Evolutionary conservation across 2,329 filamentous ascomycete genomes (phyloP).

Genomic region (Zasmidium angulare): DNA sequence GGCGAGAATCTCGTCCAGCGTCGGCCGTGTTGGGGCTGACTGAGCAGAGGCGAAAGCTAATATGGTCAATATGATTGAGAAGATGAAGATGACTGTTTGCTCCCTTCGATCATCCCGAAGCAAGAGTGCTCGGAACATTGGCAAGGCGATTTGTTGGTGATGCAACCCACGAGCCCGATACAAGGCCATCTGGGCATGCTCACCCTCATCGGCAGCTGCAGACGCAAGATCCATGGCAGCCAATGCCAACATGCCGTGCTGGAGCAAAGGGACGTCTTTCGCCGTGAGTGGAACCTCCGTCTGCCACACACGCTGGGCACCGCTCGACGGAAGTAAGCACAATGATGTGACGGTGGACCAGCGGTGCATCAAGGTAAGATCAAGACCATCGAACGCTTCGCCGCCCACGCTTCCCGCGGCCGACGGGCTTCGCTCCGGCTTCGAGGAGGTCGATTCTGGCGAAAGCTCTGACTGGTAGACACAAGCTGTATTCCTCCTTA

Average conservation of each 20-base stretch:
- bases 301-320: slow-evolving; percentile 28
- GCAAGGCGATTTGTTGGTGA: slow-evolving; percentile 29
- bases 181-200: slow-evolving; percentile 11
- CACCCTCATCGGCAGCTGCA: slow-evolving; percentile 4
- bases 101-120: slow-evolving; percentile 6
- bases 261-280: slow-evolving; percentile 21
- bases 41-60: slow-evolving; percentile 28
- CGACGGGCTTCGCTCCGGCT: not conserved
- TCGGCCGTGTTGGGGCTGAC: slow-evolving; percentile 18
- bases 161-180: slow-evolving; percentile 29
- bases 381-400: slow-evolving; percentile 26
- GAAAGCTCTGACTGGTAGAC: slow-evolving; percentile 14
- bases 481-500: slow-evolving; percentile 27
- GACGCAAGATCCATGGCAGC: slow-evolving; percentile 28
- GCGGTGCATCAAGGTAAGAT: slow-evolving; percentile 30
- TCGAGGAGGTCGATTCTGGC: slow-evolving; percentile 1
- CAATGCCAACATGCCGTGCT: slow-evolving; percentile 30
- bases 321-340: slow-evolving; percentile 18
- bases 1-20: slow-evolving; percentile 27
- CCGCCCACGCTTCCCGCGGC: not conserved
- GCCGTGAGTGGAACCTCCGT: slow-evolving; percentile 20
- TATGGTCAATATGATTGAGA: slow-evolving; percentile 28
- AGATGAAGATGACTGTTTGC: slow-evolving; percentile 24
- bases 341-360: slow-evolving; percentile 28
- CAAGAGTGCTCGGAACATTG: slow-evolving; percentile 27